phyloP scores from a whole-genome alignment of 352 stramenopile species.

The Globisporangium lucens region DNA sequence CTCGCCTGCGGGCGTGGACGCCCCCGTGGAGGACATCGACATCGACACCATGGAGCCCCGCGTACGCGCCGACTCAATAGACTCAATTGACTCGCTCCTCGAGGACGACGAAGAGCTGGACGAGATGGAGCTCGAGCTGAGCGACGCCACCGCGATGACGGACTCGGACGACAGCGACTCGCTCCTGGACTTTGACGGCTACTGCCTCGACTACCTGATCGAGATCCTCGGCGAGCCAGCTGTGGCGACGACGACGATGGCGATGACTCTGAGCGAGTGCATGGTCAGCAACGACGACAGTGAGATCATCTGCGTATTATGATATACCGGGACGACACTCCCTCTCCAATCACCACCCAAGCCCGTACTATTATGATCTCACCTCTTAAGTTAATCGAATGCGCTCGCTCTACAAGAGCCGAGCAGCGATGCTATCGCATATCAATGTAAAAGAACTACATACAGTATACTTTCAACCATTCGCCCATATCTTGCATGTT shows the following conservation, averaged over 20 bases:
- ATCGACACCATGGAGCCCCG: neutral
- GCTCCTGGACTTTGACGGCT: conserved; percentile 15
- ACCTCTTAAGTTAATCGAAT: neutral
- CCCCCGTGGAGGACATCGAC: conserved; percentile 4
- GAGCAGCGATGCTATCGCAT: neutral
- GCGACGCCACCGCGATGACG: conserved; percentile 1
- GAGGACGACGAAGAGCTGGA: neutral
- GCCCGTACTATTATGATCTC: neutral
- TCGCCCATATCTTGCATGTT: neutral
- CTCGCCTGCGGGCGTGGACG: conserved; percentile 7
- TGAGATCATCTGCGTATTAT: conserved; percentile 12
- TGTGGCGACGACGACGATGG: neutral
- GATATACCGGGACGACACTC: neutral
- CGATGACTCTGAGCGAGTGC: neutral
- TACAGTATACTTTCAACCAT: neutral
- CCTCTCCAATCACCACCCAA: neutral
- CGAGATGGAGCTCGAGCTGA: conserved; percentile 9
- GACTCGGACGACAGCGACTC: conserved; percentile 9
- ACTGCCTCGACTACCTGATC: conserved; percentile 18
- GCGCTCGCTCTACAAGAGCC: neutral
- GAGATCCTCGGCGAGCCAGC: conserved; percentile 1
- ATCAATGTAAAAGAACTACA: neutral
- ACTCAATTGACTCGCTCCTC: conserved; percentile 8
- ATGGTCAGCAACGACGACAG: neutral
- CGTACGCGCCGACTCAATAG: conserved; percentile 8